phyloP scores from a whole-genome alignment of 345 rosid species.

The Gossypium raimondii region DNA sequence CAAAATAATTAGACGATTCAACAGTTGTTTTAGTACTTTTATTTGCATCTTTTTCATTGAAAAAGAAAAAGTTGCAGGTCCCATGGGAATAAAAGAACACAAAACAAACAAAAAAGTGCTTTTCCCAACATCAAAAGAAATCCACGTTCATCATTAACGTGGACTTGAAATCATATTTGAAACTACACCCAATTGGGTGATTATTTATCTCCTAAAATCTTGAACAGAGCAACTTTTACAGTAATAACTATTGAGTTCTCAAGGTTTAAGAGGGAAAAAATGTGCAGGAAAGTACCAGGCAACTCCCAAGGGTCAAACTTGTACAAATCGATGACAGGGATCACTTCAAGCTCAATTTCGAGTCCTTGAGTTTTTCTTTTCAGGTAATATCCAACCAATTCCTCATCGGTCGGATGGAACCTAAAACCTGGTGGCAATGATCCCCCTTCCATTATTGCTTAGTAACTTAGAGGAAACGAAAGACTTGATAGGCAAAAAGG shows the following conservation, averaged over 20 bases:
- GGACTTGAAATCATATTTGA: background rate
- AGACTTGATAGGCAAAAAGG: background rate
- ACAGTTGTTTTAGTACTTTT: slow-evolving; percentile 1
- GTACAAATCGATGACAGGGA: slow-evolving; percentile 73
- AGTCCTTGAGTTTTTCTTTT: slow-evolving; percentile 69
- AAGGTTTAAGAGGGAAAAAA: background rate
- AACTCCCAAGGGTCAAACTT: slow-evolving; percentile 95
- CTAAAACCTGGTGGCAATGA: slow-evolving; percentile 86
- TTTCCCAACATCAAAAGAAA: slow-evolving; percentile 17
- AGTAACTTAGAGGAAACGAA: slow-evolving; percentile 7
- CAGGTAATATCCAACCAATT: slow-evolving; percentile 74
- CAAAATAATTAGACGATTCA: slow-evolving; percentile 11
- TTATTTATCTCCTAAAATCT: background rate
- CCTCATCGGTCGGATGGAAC: slow-evolving; percentile 92
- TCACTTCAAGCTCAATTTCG: slow-evolving; percentile 73
- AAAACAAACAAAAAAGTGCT: slow-evolving; percentile 30
- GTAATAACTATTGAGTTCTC: background rate
- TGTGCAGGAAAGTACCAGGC: slow-evolving; percentile 46
- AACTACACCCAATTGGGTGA: background rate
- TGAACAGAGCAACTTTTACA: background rate
- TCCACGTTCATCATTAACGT: slow-evolving; percentile 23
- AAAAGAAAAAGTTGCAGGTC: slow-evolving; percentile 17
- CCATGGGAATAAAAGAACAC: slow-evolving; percentile 3
- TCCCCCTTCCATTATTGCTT: slow-evolving; percentile 50
- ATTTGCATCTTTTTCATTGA: background rate